Evolutionary conservation across 116 monocot genomes (phyloP).

Genomic region (Thalassia testudinum): DNA sequence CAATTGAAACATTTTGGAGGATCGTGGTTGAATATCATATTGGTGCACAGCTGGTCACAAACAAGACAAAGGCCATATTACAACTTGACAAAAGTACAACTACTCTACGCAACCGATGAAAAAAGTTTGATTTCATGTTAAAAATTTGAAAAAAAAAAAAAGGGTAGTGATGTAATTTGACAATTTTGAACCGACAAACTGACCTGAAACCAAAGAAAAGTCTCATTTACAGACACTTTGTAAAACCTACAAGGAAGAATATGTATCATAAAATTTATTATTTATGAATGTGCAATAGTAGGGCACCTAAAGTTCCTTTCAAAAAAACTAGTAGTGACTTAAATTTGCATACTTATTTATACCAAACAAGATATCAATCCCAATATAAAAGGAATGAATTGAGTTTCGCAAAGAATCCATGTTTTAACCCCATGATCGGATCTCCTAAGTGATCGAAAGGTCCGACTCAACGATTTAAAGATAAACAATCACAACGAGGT

Average conservation of each 20-base stretch:
- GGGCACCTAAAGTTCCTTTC: no score
- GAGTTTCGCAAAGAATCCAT: no score
- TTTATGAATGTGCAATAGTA: background rate
- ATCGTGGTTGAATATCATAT: constrained; percentile 95
- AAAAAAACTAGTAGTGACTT: no score
- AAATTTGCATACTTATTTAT: no score
- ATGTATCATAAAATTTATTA: background rate
- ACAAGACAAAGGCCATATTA: constrained; percentile 26
- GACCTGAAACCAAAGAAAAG: constrained; percentile 96
- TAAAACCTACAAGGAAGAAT: constrained; percentile 66
- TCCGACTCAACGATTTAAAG: no score
- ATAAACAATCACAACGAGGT: no score
- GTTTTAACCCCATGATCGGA: no score
- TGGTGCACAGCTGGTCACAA: constrained; percentile 60
- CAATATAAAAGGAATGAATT: no score
- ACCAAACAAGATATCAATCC: no score
- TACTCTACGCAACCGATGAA: no score
- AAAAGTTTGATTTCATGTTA: background rate
- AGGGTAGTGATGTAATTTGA: no score
- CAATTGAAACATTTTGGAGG: constrained; percentile 72
- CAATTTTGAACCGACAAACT: constrained; percentile 21
- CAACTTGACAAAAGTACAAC: constrained; percentile 11
- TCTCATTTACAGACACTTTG: constrained; percentile 54
- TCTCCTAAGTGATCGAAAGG: no score
- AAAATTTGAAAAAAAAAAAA: constrained; percentile 15